Base-by-base conservation (phyloP, 257 asterid genomes). In the Petrea volubilis region DNA sequence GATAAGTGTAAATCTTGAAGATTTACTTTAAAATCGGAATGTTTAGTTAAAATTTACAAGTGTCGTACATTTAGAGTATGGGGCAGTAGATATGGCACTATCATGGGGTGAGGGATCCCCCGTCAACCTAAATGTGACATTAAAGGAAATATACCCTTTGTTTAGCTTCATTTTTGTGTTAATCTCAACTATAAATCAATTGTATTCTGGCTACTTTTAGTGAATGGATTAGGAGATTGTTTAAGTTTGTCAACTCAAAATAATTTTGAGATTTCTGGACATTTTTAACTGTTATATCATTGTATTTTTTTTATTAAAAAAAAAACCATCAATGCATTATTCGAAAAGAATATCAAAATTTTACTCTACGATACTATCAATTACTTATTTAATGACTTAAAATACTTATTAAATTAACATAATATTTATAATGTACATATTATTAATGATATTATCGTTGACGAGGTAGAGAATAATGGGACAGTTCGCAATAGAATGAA, bases 91-190 rank as follows among this genome's bases (percentile, higher is more conserved):
- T n/a, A n/a, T n/a, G n/a, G n/a, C n/a, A n/a, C n/a, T n/a, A n/a
- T n/a, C n/a, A n/a, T n/a, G n/a, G n/a, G n/a, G n/a, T n/a, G n/a
- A n/a, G n/a, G n/a, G n/a, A n/a, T n/a, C n/a, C 13, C 24, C 34
- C 8, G 13, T 18, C 3, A 24, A 25, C 60, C 3, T 60, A 29
- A 31, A 9, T 7, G 33, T 44, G 34, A 43, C 64, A 67, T 34
- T 67, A 67, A 67, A 52, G 28, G 41, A 5, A 36, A 67, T n/a
- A 23, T 14, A 53, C 17, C 53, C 23, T 67, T 52, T 67, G 13
- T 21, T 15, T 43, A 43, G n/a, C 21, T 10, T n/a, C 49, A 29
- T n/a, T 12, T 67, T 52, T 33, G 62, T 14, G 27, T 52, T 36
- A 53, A 67, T 67, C 51, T 38, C 64, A 23, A 34, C 6, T n/a